Evolutionary conservation across 2,329 filamentous ascomycete species (phyloP).

Genomic region (Alternaria solani): DNA sequence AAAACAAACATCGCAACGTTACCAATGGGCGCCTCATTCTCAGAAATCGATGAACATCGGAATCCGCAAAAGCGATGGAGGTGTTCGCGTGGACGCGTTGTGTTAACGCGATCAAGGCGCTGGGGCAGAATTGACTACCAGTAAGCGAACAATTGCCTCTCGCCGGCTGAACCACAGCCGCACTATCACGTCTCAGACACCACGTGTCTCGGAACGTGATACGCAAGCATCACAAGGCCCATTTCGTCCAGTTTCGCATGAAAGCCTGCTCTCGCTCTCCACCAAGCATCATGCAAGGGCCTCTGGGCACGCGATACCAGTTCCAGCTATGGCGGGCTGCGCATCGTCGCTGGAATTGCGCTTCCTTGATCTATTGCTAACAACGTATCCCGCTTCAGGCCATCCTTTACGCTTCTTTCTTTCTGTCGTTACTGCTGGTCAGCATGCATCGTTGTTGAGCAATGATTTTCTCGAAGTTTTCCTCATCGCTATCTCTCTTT

Average conservation of each 20-base stretch:
- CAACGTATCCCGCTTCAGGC: slow-evolving; percentile 1
- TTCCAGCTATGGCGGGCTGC: slow-evolving; percentile 7
- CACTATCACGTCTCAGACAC: slow-evolving; percentile 25
- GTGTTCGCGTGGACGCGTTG: not conserved
- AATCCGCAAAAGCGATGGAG: not conserved
- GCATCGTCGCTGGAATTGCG: slow-evolving; percentile 3
- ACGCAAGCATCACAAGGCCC: slow-evolving; percentile 1
- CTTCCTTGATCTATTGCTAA: slow-evolving; percentile 9
- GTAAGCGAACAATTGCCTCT: not conserved
- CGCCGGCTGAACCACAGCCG: slow-evolving; percentile 8
- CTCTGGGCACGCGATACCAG: not conserved
- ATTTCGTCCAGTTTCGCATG: slow-evolving; percentile 1
- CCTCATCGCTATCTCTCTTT: slow-evolving; percentile 22
- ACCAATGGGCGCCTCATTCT: not conserved
- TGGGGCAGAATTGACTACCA: not conserved
- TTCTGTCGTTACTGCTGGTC: slow-evolving; percentile 27
- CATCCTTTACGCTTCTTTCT: slow-evolving; percentile 3
- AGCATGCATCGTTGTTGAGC: slow-evolving; percentile 43
- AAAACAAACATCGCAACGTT: not conserved
- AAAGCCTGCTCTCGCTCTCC: slow-evolving; percentile 4
- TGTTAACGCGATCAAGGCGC: not conserved
- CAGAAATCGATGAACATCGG: not conserved
- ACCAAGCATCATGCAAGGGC: slow-evolving; percentile 16
- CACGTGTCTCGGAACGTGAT: slow-evolving; percentile 24
- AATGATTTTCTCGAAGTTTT: slow-evolving; percentile 33